phyloP scores from a whole-genome alignment of 495 filamentous ascomycete species.

The Emericellopsis terricola region DNA sequence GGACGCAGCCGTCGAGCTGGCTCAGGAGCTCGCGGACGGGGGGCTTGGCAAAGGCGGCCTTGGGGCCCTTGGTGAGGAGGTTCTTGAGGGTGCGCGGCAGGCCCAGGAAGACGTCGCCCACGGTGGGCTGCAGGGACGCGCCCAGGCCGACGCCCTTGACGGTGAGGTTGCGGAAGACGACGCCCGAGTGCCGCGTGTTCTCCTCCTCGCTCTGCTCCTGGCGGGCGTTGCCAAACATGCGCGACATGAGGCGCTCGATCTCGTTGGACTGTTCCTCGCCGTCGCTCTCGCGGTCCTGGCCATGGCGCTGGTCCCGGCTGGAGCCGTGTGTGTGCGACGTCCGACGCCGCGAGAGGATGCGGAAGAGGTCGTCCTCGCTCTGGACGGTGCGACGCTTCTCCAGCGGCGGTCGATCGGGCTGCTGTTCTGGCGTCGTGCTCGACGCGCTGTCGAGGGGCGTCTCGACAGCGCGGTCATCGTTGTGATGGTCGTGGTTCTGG shows the following conservation, averaged over 20 bases:
- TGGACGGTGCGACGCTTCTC: conserved; percentile 2
- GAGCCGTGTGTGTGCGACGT: conserved; percentile 16
- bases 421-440: not conserved
- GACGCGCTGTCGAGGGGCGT: no score
- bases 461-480: not conserved
- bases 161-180: conserved; percentile 43
- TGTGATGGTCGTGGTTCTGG: not conserved
- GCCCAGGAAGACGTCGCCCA: conserved; percentile 43
- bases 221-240: conserved; percentile 35
- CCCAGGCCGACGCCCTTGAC: conserved; percentile 54
- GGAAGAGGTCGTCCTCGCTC: conserved; percentile 33
- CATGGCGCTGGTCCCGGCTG: no score
- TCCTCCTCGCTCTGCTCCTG: conserved; percentile 48
- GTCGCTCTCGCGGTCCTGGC: no score
- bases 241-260: conserved; percentile 21
- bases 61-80: conserved; percentile 18
- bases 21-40: conserved; percentile 33
- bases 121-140: conserved; percentile 42
- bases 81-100: conserved; percentile 32
- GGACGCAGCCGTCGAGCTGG: conserved; percentile 29
- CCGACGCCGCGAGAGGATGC: conserved; percentile 29
- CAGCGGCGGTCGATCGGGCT: not conserved
- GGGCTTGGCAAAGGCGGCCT: conserved; percentile 22
- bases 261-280: conserved; percentile 13
- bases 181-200: conserved; percentile 16